phyloP scores from a whole-genome alignment of 2,329 filamentous ascomycete genomes.

The Penicillium palitans region DNA sequence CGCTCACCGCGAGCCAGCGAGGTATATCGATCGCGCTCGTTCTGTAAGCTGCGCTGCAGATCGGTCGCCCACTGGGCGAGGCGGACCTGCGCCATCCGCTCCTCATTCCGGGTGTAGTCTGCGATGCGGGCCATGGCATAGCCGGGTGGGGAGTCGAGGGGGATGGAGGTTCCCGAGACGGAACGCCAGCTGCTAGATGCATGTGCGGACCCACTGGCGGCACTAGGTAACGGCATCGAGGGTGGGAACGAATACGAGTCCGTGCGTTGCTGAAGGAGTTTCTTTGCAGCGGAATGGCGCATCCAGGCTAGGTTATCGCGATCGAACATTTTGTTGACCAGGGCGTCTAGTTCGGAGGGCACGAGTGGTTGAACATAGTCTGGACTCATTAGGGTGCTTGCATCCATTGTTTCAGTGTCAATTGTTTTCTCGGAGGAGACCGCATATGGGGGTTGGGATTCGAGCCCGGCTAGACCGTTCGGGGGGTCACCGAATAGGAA shows the following conservation, averaged over 20 bases:
- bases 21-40: slow-evolving; percentile 70
- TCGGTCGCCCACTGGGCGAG: slow-evolving; percentile 81
- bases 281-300: slow-evolving; percentile 77
- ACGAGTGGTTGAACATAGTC: slow-evolving; percentile 82
- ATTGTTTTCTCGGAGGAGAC: slow-evolving; percentile 72
- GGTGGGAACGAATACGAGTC: slow-evolving; percentile 24
- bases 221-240: slow-evolving; percentile 17
- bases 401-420: slow-evolving; percentile 84
- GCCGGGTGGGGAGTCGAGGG: slow-evolving; percentile 40
- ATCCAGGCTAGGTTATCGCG: slow-evolving; percentile 76
- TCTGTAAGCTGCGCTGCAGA: slow-evolving; percentile 71
- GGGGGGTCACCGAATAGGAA: slow-evolving; percentile 63
- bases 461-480: slow-evolving; percentile 24
- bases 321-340: slow-evolving; percentile 76
- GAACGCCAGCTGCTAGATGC: slow-evolving; percentile 12
- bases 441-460: slow-evolving; percentile 61
- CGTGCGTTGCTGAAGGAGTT: slow-evolving; percentile 71
- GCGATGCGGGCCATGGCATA: slow-evolving; percentile 63
- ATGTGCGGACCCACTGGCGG: neutral
- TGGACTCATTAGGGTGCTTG: slow-evolving; percentile 87
- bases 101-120: slow-evolving; percentile 61
- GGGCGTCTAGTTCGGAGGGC: slow-evolving; percentile 67
- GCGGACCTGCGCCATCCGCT: slow-evolving; percentile 65
- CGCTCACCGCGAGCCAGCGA: slow-evolving; percentile 62
- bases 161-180: slow-evolving; percentile 26